A percentile compares a stretch with the other conserved stretches of the same genome.
Evolutionary conservation across 371 early-diverging fungal species (phyloP).

Genomic region (Syncephalastrum contaminatum): DNA sequence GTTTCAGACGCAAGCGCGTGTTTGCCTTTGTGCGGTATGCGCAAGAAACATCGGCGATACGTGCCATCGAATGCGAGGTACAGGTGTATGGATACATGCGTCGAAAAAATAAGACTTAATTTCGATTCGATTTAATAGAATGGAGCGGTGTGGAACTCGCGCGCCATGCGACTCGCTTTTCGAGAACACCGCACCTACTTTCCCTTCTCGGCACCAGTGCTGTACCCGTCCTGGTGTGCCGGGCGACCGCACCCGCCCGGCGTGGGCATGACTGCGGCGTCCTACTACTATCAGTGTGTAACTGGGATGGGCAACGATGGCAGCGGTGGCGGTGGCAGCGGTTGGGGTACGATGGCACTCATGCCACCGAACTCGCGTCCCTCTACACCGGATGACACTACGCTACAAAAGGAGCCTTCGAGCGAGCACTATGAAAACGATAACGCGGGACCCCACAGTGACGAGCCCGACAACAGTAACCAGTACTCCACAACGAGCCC

Average conservation of each 20-base stretch:
- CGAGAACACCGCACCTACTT: slow-evolving; percentile 10
- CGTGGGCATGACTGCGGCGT: slow-evolving; percentile 18
- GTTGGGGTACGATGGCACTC: too few relatives aligned
- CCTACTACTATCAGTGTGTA: not conserved
- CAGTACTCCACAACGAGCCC: too few relatives aligned
- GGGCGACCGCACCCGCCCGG: slow-evolving; percentile 24
- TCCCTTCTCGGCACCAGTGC: not conserved
- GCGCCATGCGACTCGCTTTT: slow-evolving; percentile 12
- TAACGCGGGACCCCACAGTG: too few relatives aligned
- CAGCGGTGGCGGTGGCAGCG: too few relatives aligned
- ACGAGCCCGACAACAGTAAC: too few relatives aligned
- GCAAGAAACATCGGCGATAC: slow-evolving; percentile 43
- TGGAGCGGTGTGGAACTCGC: slow-evolving; percentile 9
- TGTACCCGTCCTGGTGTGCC: not conserved
- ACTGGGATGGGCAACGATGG: too few relatives aligned
- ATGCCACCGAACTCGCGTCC: too few relatives aligned
- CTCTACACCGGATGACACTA: too few relatives aligned
- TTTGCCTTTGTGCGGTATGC: slow-evolving; percentile 72
- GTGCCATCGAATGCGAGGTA: slow-evolving; percentile 65
- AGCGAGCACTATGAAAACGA: too few relatives aligned
- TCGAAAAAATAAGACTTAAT: not conserved
- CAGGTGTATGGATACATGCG: not conserved
- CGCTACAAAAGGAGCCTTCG: too few relatives aligned
- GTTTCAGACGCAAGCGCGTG: slow-evolving; percentile 17
- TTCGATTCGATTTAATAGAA: slow-evolving; percentile 6